A percentile compares a stretch with the other conserved stretches of the same genome.
Evolutionary conservation across 345 rosid genomes (phyloP).

Genomic region (Dipteronia sinensis): DNA sequence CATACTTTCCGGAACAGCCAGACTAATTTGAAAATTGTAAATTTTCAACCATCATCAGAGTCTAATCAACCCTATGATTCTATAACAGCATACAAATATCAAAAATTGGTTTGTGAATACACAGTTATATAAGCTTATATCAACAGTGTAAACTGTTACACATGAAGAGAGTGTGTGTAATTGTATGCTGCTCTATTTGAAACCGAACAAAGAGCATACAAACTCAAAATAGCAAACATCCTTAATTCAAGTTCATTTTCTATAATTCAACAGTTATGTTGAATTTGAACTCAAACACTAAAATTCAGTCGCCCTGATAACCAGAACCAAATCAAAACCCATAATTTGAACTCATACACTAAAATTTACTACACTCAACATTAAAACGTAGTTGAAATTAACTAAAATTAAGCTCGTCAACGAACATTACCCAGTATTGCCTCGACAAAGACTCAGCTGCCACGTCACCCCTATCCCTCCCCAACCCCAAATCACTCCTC

Average conservation of each 20-base stretch:
- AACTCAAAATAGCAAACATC: neutral
- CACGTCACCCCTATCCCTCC: slow-evolving; percentile 58
- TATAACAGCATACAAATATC: neutral
- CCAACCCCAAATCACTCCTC: slow-evolving; percentile 47
- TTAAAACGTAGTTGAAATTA: slow-evolving; percentile 6
- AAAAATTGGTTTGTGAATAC: no score
- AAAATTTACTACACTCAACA: slow-evolving; percentile 2
- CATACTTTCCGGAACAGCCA: neutral
- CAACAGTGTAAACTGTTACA: neutral
- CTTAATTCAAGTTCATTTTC: neutral
- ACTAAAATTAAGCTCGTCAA: slow-evolving; percentile 23
- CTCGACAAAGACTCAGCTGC: slow-evolving; percentile 76
- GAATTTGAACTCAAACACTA: no score
- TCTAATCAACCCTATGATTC: neutral
- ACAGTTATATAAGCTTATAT: no score
- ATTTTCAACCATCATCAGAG: neutral
- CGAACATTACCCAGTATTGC: slow-evolving; percentile 83
- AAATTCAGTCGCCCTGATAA: neutral
- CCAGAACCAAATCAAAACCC: neutral
- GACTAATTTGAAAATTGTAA: neutral
- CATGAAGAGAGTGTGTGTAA: neutral
- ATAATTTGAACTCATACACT: slow-evolving; percentile 13
- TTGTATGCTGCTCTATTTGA: no score
- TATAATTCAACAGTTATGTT: neutral
- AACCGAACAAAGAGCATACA: neutral